Evolutionary conservation across 768 basidiomycete genomes (phyloP).

Genomic region (Lentinus brumalis): DNA sequence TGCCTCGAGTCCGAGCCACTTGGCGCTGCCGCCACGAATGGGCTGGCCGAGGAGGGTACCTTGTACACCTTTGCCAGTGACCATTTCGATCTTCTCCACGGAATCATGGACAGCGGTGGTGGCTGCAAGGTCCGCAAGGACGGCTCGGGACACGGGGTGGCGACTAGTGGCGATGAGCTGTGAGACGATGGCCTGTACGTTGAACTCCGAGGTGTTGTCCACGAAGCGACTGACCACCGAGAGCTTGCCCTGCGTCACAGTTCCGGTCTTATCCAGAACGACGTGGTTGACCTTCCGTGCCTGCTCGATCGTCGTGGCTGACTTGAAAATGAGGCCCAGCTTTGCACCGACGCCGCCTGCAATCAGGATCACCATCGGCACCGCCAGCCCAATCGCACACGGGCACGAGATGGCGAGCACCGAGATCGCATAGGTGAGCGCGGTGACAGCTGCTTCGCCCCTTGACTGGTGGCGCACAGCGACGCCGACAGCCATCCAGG

Average conservation of each 20-base stretch:
- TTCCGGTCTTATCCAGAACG: constrained; percentile 66
- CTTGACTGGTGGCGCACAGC: constrained; percentile 29
- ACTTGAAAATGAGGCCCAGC: constrained; percentile 36
- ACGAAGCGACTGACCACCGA: constrained; percentile 38
- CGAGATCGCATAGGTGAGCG: constrained; percentile 54
- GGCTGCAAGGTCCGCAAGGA: constrained; percentile 32
- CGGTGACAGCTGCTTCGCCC: constrained; percentile 33
- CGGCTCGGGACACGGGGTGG: constrained; percentile 39
- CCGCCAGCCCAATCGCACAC: constrained; percentile 44
- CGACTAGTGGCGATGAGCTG: constrained; percentile 36
- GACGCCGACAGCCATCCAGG: constrained; percentile 39
- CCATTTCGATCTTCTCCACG: constrained; percentile 27
- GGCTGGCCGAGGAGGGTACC: constrained; percentile 34
- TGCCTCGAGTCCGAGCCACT: constrained; percentile 33
- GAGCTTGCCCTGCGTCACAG: constrained; percentile 48
- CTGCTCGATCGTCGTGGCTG: constrained; percentile 42
- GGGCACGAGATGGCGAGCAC: constrained; percentile 57
- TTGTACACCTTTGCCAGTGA: constrained; percentile 40
- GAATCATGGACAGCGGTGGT: background rate
- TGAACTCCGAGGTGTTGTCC: constrained; percentile 5
- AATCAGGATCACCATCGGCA: constrained; percentile 39
- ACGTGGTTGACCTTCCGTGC: constrained; percentile 45
- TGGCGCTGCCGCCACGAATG: constrained; percentile 40
- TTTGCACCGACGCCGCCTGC: constrained; percentile 35
- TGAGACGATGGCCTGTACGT: constrained; percentile 21